These are phyloP conservation scores for Murraya paniculata DNA, from an alignment of 345 rosid genomes.

Conservation along the genomic window DNA sequence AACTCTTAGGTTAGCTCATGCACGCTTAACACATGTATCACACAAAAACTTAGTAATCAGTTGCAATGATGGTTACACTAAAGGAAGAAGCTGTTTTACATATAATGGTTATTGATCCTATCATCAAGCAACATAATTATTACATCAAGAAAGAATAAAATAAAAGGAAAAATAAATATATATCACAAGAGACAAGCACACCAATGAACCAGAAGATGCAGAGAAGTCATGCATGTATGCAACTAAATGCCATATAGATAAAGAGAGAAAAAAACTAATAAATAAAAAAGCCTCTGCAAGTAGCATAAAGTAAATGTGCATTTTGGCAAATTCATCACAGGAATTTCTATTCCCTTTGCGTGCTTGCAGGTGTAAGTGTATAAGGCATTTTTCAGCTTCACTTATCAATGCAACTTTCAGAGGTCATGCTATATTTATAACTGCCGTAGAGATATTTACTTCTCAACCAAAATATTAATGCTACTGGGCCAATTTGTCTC, in stretches of 20 bases:
- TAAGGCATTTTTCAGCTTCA: neutral
- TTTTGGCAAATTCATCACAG: neutral
- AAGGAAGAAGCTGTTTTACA: neutral
- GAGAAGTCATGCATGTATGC: neutral
- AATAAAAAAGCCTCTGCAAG: neutral
- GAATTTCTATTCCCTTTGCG: neutral
- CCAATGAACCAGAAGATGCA: neutral
- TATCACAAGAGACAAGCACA: neutral
- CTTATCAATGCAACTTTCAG: neutral
- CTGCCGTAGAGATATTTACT: neutral
- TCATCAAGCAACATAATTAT: neutral
- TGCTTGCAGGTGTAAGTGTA: neutral
- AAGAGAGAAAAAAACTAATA: neutral
- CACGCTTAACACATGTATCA: neutral
- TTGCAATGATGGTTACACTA: neutral
- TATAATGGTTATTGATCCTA: neutral
- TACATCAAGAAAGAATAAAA: neutral
- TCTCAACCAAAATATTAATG: neutral
- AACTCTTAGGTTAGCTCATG: slow-evolving; percentile 47
- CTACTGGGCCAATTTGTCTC: neutral
- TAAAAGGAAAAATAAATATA: neutral
- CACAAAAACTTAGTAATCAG: slow-evolving; percentile 6
- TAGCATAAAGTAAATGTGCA: neutral
- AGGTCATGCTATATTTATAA: neutral
- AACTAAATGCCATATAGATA: neutral